Conservation (phyloP, 495 filamentous ascomycete species). For the Aeminium ludgeri region DNA sequence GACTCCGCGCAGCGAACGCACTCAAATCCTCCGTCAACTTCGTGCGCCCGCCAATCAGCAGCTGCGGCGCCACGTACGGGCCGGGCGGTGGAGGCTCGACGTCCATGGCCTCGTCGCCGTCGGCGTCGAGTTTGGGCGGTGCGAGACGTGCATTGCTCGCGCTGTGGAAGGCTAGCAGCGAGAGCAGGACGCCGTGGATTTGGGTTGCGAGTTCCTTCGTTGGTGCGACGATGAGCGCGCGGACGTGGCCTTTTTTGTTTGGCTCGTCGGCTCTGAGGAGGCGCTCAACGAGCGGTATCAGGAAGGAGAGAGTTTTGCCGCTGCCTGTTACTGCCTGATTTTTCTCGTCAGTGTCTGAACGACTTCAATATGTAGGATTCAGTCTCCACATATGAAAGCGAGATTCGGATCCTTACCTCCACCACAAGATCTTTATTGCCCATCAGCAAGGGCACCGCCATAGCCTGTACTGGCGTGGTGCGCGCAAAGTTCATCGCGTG, state of each 20-base stretch:
- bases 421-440: slow-evolving; percentile 94
- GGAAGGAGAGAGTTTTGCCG: slow-evolving; percentile 82
- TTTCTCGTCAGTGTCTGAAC: too few species aligned
- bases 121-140: slow-evolving; percentile 24
- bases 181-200: slow-evolving; percentile 67
- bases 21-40: slow-evolving; percentile 74
- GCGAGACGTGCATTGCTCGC: slow-evolving; percentile 51
- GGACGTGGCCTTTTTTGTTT: slow-evolving; percentile 73
- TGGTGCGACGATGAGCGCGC: slow-evolving; percentile 78
- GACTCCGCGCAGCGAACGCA: slow-evolving; percentile 56
- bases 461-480: slow-evolving; percentile 90
- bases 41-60: slow-evolving; percentile 73
- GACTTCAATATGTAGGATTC: too few species aligned
- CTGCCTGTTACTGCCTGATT: slow-evolving; percentile 71
- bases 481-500: slow-evolving; percentile 66
- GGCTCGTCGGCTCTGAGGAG: slow-evolving; percentile 59
- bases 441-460: slow-evolving; percentile 80
- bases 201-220: slow-evolving; percentile 84
- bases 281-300: slow-evolving; percentile 78
- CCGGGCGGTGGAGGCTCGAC: slow-evolving; percentile 11
- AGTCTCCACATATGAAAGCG: too few species aligned
- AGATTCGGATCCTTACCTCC: slow-evolving; percentile 39
- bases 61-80: slow-evolving; percentile 59
- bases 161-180: slow-evolving; percentile 64
- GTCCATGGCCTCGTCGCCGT: slow-evolving; percentile 30